phyloP scores from a whole-genome alignment of 2,329 filamentous ascomycete species.

The Stemphylium lycopersici region DNA sequence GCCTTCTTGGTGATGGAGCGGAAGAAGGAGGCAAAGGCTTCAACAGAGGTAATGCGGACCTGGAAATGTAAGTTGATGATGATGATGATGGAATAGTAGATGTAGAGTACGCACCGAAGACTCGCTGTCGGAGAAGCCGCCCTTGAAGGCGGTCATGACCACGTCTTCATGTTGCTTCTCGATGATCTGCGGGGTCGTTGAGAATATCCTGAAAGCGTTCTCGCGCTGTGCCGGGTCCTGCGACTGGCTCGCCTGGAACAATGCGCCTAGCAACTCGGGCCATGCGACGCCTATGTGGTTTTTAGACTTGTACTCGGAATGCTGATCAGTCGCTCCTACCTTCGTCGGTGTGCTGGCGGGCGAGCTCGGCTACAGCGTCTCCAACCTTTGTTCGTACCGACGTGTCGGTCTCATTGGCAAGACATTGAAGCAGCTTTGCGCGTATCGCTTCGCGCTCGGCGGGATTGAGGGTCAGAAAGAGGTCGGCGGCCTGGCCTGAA shows the following conservation, averaged over 20 bases:
- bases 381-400: constrained; percentile 92
- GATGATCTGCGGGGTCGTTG: constrained; percentile 92
- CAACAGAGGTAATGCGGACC: constrained; percentile 93
- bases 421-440: constrained; percentile 78
- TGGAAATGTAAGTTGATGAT: constrained; percentile 47
- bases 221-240: constrained; percentile 83
- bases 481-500: constrained; percentile 73
- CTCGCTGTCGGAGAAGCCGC: constrained; percentile 88
- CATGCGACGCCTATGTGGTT: constrained; percentile 72
- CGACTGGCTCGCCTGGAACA: constrained; percentile 92
- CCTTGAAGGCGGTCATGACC: constrained; percentile 86
- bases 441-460: constrained; percentile 80
- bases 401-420: constrained; percentile 74
- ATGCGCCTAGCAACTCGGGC: constrained; percentile 83
- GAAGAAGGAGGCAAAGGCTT: constrained; percentile 97
- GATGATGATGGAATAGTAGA: background rate
- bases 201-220: constrained; percentile 92
- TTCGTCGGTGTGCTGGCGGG: constrained; percentile 91
- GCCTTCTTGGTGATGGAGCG: constrained; percentile 85
- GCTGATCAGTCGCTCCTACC: constrained; percentile 61
- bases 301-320: constrained; percentile 9
- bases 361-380: constrained; percentile 95
- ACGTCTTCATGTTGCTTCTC: constrained; percentile 92
- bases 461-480: constrained; percentile 79
- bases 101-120: constrained; percentile 64